Base-by-base conservation (phyloP, 495 filamentous ascomycete genomes). In the Aspergillus heteromorphus region DNA sequence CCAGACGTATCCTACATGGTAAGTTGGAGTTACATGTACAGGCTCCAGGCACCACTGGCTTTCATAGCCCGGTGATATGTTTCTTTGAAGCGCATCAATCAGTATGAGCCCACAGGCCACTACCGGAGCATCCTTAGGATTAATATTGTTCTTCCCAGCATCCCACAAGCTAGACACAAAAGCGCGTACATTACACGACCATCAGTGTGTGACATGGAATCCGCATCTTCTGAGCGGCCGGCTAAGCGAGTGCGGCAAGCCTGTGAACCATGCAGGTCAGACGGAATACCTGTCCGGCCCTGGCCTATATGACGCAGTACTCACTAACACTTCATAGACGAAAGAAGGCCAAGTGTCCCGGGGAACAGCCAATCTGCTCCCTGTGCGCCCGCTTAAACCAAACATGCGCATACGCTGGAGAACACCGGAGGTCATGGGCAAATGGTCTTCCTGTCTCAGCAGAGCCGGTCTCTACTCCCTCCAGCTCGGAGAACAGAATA, bases 311-410 rank as follows among this genome's bases (percentile, higher is more conserved):
- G 43, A 47, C 23, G n/a, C 11, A 29, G 13, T 47, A 9, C 4
- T 29, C 21, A 47, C 54, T 68, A 11, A 64, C 47, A 14, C 8
- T 23, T 43, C 10, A 14, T 31, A 78, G 75, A 47, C 70, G 75
- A 25, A 79, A 79, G 51, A 79, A 79, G 52, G 71, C 74, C 17
- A 73, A 71, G 66, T 79, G 75, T 31, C 71, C 73, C 4, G 75
- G 75, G 19, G 75, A 77, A 55, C 75, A 76, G 34, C 75, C 75
- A 4, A 54, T 70, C 21, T 79, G 75, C 51, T 77, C 75, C 2
- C 59, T 75, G 25, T 79, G 75, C 59, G 60, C 71, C 16, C 65
- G 75, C 45, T 57, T 79, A 31, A 61, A 63, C 4, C 75, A 79
- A 51, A 56, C 54, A 50, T 79, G 75, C 48, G 38, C 61, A 6